phyloP scores from a whole-genome alignment of 352 stramenopile genomes.

The Globisporangium ultimum region DNA sequence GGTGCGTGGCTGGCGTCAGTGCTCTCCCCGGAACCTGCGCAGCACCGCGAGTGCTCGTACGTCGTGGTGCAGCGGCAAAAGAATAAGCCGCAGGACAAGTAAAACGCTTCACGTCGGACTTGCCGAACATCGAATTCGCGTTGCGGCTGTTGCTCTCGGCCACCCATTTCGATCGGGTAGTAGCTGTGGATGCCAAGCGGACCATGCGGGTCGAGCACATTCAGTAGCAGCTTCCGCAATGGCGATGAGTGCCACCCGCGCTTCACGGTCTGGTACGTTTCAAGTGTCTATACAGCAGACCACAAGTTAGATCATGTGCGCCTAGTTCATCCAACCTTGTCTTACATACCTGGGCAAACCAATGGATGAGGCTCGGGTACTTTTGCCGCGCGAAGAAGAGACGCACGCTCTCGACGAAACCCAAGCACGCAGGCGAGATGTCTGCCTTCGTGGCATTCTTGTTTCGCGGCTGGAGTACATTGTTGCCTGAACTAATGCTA shows the following conservation, averaged over 20 bases:
- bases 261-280: constrained; percentile 77
- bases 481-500: neutral
- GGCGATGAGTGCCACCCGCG: constrained; percentile 54
- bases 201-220: constrained; percentile 75
- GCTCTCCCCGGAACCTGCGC: neutral
- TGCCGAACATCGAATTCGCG: constrained; percentile 33
- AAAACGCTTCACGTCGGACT: constrained; percentile 75
- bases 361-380: constrained; percentile 77
- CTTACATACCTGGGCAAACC: constrained; percentile 72
- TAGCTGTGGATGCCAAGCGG: constrained; percentile 79
- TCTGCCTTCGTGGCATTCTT: constrained; percentile 15
- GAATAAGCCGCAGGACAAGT: constrained; percentile 71
- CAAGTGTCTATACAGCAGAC: constrained; percentile 44
- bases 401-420: constrained; percentile 70
- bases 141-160: neutral
- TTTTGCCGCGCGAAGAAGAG: constrained; percentile 82
- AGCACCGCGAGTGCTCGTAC: constrained; percentile 50
- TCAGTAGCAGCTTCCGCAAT: constrained; percentile 67
- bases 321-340: neutral
- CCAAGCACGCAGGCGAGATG: constrained; percentile 37
- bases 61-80: constrained; percentile 55
- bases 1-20: neutral
- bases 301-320: neutral
- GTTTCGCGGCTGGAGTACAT: constrained; percentile 1
- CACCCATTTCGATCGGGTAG: constrained; percentile 52